Evolutionary conservation across 371 early-diverging fungal species (phyloP), one percentile per base, ranked within the genome.

Genomic region (Mucor sp.): DNA sequence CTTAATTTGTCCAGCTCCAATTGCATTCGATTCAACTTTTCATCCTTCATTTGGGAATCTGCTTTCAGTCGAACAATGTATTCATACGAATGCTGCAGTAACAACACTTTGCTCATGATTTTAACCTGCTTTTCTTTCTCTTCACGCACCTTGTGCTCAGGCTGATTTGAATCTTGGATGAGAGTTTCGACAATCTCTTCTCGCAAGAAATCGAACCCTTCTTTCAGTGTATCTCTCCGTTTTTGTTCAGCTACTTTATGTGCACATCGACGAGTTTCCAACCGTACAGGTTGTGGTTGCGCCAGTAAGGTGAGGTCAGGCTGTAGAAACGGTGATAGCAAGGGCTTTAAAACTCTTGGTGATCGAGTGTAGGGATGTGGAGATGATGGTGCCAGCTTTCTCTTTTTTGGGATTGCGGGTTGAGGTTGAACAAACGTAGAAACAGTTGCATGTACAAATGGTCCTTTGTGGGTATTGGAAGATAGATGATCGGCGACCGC

Each of bases 181-280:
- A 86, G 70, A 14, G 90, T 76, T 4, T 85, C 85, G 6, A 91
- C 90, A 33, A 96, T 71, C 47, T 91, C 78, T 11, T 70, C 67
- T 37, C 88, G 79, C n/a, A 96, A 76, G 12, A 87, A 82, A 44
- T 95, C 93, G 74, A 97, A 97, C 39, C 90, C 89, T 48, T 89
- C 77, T 62, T 94, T 94, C 17, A 96, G 78, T 27, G 89, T 87
- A 68, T 95, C 94, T 25, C 97, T 84, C 23, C 96, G 90, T 67
- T 89, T 89, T 75, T 97, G 96, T 72, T 96, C 97, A 5, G 97
- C 95, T n/a, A 90, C 89, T 87, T 86, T 6, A 91, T 87, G 95
- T 14, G 82, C 86, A 12, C 87, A 87, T 12, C 86, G 85, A 0
- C 91, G 85, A 4, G 79, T 79, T 67, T 91, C 89, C 44, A 90